A percentile compares a stretch with the other conserved stretches of the same genome.
Evolutionary conservation across 257 asterid species (phyloP).

Genomic region (Thymus quinquecostatus): DNA sequence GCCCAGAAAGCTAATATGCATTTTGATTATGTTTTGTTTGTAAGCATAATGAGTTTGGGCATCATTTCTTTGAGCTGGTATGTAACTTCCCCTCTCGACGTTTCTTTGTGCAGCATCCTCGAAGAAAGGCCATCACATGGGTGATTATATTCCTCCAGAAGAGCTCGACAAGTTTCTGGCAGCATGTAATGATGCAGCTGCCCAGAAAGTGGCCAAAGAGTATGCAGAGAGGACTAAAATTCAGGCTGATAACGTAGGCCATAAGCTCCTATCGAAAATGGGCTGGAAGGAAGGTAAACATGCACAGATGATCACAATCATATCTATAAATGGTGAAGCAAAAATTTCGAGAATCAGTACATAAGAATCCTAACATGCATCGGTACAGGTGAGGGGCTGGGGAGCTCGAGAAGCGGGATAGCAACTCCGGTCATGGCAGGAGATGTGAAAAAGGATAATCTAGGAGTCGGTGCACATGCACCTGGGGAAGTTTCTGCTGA

Average conservation of each 20-base stretch:
- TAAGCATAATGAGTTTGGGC: slow-evolving; percentile 10
- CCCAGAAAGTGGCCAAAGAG: slow-evolving; percentile 64
- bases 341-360: background rate
- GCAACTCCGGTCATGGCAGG: slow-evolving; percentile 87
- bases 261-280: slow-evolving; percentile 83
- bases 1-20: background rate
- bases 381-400: slow-evolving; percentile 83
- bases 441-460: slow-evolving; percentile 70
- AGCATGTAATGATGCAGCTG: slow-evolving; percentile 67
- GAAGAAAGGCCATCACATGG: slow-evolving; percentile 96
- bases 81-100: slow-evolving; percentile 25
- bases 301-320: background rate
- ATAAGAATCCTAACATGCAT: background rate
- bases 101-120: slow-evolving; percentile 49
- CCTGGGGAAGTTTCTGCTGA: slow-evolving; percentile 92
- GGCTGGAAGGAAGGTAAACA: slow-evolving; percentile 93
- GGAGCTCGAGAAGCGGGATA: slow-evolving; percentile 85
- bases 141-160: slow-evolving; percentile 89
- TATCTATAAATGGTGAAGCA: background rate
- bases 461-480: slow-evolving; percentile 91
- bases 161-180: slow-evolving; percentile 90
- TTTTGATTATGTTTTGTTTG: slow-evolving; percentile 7
- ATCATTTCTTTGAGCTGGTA: slow-evolving; percentile 11
- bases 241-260: slow-evolving; percentile 95
- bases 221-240: slow-evolving; percentile 65